Percentiles rank a stretch among this genome's conserved stretches.
These are phyloP conservation scores for Hordeum marinum DNA, from an alignment of 176 grass and related monocot species.

Conservation along the genomic window DNA sequence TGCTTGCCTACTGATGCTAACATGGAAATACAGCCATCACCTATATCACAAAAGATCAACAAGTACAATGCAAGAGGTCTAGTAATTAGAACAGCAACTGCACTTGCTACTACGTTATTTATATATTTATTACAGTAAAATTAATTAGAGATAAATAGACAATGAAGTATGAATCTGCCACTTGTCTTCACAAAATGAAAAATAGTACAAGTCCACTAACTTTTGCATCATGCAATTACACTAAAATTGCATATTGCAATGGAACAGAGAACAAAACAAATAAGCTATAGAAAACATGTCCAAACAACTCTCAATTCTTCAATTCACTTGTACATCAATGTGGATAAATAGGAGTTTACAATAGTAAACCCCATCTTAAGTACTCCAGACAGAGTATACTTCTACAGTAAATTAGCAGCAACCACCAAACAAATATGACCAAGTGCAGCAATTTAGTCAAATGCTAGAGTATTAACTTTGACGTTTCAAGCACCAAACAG, in stretches of 20 bases:
- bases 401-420: not conserved
- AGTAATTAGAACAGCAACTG: not conserved
- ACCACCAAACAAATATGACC: not conserved
- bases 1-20: too few relatives aligned
- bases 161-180: not conserved
- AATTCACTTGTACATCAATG: not conserved
- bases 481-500: constrained; percentile 4
- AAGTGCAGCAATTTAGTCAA: not conserved
- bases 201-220: not conserved
- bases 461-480: not conserved
- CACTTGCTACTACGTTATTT: not conserved
- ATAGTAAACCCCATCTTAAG: not conserved
- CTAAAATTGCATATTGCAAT: not conserved
- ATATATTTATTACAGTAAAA: not conserved
- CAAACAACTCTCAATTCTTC: not conserved
- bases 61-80: not conserved
- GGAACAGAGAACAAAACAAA: not conserved
- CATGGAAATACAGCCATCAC: not conserved
- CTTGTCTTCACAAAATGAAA: not conserved
- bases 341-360: not conserved
- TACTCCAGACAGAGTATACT: not conserved
- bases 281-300: not conserved
- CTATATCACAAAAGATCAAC: not conserved
- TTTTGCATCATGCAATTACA: not conserved
- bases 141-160: not conserved